Conservation (phyloP, 2,329 filamentous ascomycete genomes). For the Rhynchosporium graminicola region DNA sequence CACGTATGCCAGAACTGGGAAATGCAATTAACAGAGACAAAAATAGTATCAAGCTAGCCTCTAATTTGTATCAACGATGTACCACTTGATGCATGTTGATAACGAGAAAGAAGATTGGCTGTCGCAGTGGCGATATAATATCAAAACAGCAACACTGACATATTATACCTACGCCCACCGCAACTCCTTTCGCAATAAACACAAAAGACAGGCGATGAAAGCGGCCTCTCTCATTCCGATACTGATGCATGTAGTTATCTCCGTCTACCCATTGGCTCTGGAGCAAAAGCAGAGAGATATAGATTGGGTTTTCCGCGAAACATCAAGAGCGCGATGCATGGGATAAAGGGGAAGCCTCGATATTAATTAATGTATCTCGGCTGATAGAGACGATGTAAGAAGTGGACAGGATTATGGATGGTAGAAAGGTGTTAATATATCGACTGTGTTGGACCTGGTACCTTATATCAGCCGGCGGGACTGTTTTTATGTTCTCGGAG, state of each 20-base stretch:
- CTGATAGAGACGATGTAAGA: neutral
- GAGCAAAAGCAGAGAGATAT: slow-evolving; percentile 9
- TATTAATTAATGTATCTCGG: slow-evolving; percentile 11
- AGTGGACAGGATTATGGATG: neutral
- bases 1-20: neutral
- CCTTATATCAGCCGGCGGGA: slow-evolving; percentile 13
- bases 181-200: neutral
- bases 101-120: neutral
- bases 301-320: neutral
- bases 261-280: neutral
- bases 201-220: neutral
- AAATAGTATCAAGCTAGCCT: neutral
- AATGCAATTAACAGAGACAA: neutral
- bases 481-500: slow-evolving; percentile 11
- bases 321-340: neutral
- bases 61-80: slow-evolving; percentile 2
- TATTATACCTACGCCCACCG: neutral
- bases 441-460: slow-evolving; percentile 13
- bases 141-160: neutral
- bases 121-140: slow-evolving; percentile 1
- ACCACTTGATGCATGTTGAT: slow-evolving; percentile 5
- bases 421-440: slow-evolving; percentile 2
- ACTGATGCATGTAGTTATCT: neutral
- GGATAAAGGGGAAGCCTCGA: neutral
- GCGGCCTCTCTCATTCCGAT: slow-evolving; percentile 3